Conservation (phyloP, 106 monocot genomes). For the Chionographis japonica region DNA sequence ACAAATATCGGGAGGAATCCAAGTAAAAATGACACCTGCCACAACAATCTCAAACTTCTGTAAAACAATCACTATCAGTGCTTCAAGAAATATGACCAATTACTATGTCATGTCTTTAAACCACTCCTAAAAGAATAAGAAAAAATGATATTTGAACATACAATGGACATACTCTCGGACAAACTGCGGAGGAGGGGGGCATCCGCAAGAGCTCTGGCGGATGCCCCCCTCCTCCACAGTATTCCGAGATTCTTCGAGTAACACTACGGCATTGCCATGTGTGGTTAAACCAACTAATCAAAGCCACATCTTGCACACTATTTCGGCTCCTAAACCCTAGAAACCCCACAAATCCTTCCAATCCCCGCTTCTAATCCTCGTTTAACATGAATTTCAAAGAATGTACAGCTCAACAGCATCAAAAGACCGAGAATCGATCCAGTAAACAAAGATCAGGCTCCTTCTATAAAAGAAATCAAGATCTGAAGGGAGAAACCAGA, state of each 20-base stretch:
- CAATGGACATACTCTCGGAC: too few relatives aligned
- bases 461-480: not conserved
- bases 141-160: too few relatives aligned
- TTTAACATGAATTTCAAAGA: not conserved
- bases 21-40: conserved; percentile 27
- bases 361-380: too few relatives aligned
- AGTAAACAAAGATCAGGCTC: not conserved
- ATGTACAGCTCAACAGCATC: not conserved
- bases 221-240: too few relatives aligned
- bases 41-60: not conserved
- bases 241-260: too few relatives aligned
- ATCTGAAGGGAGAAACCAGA: not conserved
- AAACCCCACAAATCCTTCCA: too few relatives aligned
- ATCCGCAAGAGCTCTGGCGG: too few relatives aligned
- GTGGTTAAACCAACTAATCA: not conserved
- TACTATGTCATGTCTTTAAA: too few relatives aligned
- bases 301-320: not conserved
- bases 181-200: too few relatives aligned
- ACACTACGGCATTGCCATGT: not conserved
- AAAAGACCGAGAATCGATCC: not conserved
- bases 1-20: conserved; percentile 31
- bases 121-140: too few relatives aligned
- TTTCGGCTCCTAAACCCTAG: too few relatives aligned
- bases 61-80: not conserved
- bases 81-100: too few relatives aligned